Conservation (phyloP, 1,139 yeast genomes). For the Hemisphaericaspora xylanilytica region DNA sequence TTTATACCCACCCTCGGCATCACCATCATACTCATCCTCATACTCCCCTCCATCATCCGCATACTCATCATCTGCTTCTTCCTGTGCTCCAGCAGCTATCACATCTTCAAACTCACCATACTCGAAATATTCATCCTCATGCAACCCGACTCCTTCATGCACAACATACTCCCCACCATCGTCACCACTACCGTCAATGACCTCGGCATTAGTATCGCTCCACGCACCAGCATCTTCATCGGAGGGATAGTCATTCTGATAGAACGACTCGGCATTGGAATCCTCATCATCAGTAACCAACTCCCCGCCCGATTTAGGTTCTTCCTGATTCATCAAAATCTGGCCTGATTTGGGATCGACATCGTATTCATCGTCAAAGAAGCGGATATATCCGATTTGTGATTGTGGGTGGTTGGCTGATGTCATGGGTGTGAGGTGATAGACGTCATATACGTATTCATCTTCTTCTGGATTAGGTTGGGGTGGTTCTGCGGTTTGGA, state of each 20-base stretch:
- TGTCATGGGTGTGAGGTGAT: slow-evolving; percentile 46
- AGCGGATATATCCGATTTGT: slow-evolving; percentile 64
- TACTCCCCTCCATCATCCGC: slow-evolving; percentile 25
- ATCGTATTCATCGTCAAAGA: slow-evolving; percentile 63
- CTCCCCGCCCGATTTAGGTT: slow-evolving; percentile 40
- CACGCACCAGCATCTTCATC: slow-evolving; percentile 67
- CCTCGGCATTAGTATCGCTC: slow-evolving; percentile 20
- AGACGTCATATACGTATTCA: slow-evolving; percentile 85
- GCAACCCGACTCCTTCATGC: slow-evolving; percentile 30
- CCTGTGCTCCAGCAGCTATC: slow-evolving; percentile 21
- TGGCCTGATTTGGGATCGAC: slow-evolving; percentile 15
- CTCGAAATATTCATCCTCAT: slow-evolving; percentile 16
- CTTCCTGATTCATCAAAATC: slow-evolving; percentile 44
- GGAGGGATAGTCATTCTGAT: slow-evolving; percentile 92
- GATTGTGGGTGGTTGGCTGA: slow-evolving; percentile 53
- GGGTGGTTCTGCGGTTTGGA: slow-evolving; percentile 5
- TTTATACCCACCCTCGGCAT: slow-evolving; percentile 20
- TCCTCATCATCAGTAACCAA: slow-evolving; percentile 41
- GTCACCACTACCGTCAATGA: too few species aligned
- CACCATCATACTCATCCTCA: slow-evolving; percentile 19
- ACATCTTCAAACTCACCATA: slow-evolving; percentile 14
- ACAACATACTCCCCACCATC: slow-evolving; percentile 30
- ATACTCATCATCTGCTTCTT: slow-evolving; percentile 20
- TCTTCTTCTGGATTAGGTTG: slow-evolving; percentile 12
- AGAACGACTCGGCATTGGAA: slow-evolving; percentile 77